Base-by-base conservation (phyloP, 2,329 filamentous ascomycete genomes). In the Sarocladium brachiariae region DNA sequence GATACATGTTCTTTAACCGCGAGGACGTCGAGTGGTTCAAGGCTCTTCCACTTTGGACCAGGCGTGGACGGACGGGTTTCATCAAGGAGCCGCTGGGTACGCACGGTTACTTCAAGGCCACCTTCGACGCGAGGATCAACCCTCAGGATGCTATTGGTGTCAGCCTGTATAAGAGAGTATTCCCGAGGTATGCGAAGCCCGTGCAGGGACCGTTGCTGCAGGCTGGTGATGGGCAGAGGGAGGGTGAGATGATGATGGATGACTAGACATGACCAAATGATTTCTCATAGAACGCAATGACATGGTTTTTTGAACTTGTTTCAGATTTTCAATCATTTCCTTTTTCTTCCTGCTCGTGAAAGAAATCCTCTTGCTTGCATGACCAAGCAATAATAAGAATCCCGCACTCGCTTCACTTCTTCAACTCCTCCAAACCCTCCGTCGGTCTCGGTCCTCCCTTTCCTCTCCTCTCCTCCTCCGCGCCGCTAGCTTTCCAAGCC, bases 41-140 rank as follows among this genome's bases (percentile, higher is more conserved):
- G 74, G 92, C 92, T 1, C 68, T 99, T 64, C 92, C 93, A 53
- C 70, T 99, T 56, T 99, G 92, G 91, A 99, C 93, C 4, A 88
- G 83, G 72, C 74, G 92, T 25, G 93, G 93, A 6, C 77, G 93
- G 55, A 88, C 83, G 58, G 93, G 93, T 8, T 96, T 84, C 66
- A 83, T 99, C 74, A 96, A 96, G 75, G 93, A 99, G 74, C 80
- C 86, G 52, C 72, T 99, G 47, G 93, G 93, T 60, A 99, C 93
- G 31, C 93, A 99, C 68, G 93, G 93, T n/a, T 99, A 99, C 73
- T 97, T 97, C 80, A 99, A 99, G 77, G 93, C 93, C 11, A 96
- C 87, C 2, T 99, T 99, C 71, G 95, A 99, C 66, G 89, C 85
- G 11, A 88, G 87, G 65, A 92, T 99, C 66, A 97, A 96, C 68